phyloP scores from a whole-genome alignment of 345 rosid species.

The Corchorus olitorius region DNA sequence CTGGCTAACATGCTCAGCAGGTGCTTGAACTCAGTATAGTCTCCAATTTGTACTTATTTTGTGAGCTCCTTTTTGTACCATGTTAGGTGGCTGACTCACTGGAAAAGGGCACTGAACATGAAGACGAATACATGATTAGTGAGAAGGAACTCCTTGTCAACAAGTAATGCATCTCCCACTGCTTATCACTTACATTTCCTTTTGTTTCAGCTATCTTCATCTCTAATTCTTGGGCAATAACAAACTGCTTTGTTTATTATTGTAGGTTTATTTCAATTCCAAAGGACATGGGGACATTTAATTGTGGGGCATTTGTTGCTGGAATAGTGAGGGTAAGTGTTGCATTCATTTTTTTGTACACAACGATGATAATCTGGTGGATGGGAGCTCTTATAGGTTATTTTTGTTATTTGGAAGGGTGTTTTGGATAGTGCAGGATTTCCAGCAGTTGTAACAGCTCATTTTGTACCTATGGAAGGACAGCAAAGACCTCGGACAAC shows the following conservation, averaged over 20 bases:
- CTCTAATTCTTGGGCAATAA: background rate
- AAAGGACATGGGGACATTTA: slow-evolving; percentile 98
- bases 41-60: background rate
- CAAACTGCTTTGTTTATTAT: slow-evolving; percentile 14
- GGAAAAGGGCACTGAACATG: slow-evolving; percentile 99
- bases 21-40: background rate
- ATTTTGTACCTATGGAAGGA: slow-evolving; percentile 98
- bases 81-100: slow-evolving; percentile 94
- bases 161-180: slow-evolving; percentile 45
- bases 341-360: background rate
- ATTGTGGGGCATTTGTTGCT: slow-evolving; percentile 99
- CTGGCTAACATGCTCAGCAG: slow-evolving; percentile 1
- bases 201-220: background rate
- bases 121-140: slow-evolving; percentile 99
- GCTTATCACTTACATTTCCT: background rate
- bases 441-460: slow-evolving; percentile 96
- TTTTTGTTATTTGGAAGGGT: slow-evolving; percentile 55
- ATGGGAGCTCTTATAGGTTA: slow-evolving; percentile 22
- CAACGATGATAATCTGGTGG: slow-evolving; percentile 1
- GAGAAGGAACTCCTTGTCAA: slow-evolving; percentile 98
- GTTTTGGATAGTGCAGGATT: slow-evolving; percentile 91
- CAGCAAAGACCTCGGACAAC: slow-evolving; percentile 97
- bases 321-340: slow-evolving; percentile 86
- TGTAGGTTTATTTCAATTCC: slow-evolving; percentile 91
- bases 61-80: slow-evolving; percentile 1